phyloP scores from a whole-genome alignment of 1,284 basidiomycete genomes.

The Sanghuangporus sanghuang region DNA sequence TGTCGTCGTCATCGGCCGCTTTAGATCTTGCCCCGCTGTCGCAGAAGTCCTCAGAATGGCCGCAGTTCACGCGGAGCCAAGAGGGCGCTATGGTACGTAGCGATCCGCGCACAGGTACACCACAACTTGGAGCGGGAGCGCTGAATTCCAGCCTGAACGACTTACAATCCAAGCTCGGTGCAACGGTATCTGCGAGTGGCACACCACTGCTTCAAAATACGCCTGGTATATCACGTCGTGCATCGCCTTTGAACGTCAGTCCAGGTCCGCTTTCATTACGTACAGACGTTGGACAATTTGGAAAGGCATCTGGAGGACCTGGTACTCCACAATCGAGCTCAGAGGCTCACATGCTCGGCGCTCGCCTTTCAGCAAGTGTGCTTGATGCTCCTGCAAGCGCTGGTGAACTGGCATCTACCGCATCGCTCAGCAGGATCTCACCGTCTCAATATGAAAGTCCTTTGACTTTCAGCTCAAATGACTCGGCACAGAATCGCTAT shows the following conservation, averaged over 20 bases:
- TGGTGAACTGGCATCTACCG: slow-evolving; percentile 46
- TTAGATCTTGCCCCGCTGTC: slow-evolving; percentile 88
- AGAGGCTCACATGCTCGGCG: slow-evolving; percentile 52
- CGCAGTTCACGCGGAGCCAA: slow-evolving; percentile 71
- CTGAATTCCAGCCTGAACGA: slow-evolving; percentile 52
- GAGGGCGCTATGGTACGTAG: slow-evolving; percentile 48
- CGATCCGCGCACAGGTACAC: slow-evolving; percentile 65
- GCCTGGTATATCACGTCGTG: slow-evolving; percentile 42
- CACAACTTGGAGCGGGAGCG: slow-evolving; percentile 27
- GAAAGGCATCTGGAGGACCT: slow-evolving; percentile 46
- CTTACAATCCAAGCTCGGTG: slow-evolving; percentile 36
- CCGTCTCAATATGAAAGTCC: slow-evolving; percentile 52
- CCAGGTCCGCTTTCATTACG: slow-evolving; percentile 7
- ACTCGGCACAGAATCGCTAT: slow-evolving; percentile 49
- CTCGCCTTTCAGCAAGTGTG: slow-evolving; percentile 39
- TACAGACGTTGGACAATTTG: slow-evolving; percentile 38
- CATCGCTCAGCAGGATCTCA: slow-evolving; percentile 62
- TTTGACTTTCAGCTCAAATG: slow-evolving; percentile 54
- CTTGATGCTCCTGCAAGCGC: slow-evolving; percentile 44
- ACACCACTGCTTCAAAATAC: slow-evolving; percentile 62
- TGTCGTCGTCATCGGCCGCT: slow-evolving; percentile 88
- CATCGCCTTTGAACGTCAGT: slow-evolving; percentile 39
- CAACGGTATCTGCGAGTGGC: slow-evolving; percentile 48
- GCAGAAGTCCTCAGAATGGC: slow-evolving; percentile 91
- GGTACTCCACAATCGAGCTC: slow-evolving; percentile 58